Evolutionary conservation across 768 basidiomycete genomes (phyloP).

Genomic region (Fomitopsis pulvina): DNA sequence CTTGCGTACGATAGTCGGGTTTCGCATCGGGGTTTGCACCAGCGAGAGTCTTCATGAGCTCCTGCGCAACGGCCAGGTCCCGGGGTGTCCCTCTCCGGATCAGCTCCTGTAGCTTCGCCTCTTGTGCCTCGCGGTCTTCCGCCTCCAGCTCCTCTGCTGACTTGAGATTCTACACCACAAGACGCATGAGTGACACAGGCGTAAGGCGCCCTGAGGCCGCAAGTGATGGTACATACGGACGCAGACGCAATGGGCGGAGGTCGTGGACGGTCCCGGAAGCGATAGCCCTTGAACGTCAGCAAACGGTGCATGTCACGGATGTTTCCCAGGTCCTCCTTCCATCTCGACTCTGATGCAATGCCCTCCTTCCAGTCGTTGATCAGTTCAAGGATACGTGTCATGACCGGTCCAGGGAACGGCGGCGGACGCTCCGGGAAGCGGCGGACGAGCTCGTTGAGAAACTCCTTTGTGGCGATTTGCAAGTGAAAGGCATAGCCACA

Average conservation of each 20-base stretch:
- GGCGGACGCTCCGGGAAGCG: constrained; percentile 97
- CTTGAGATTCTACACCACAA: constrained; percentile 65
- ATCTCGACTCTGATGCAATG: constrained; percentile 81
- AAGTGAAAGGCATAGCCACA: constrained; percentile 98
- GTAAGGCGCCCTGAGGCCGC: background rate
- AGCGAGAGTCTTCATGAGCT: constrained; percentile 92
- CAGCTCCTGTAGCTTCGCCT: constrained; percentile 97
- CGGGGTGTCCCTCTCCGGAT: constrained; percentile 94
- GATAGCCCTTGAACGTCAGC: constrained; percentile 88
- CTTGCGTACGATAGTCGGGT: constrained; percentile 89
- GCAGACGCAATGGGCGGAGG: constrained; percentile 29
- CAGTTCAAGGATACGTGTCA: constrained; percentile 89
- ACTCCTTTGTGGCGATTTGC: constrained; percentile 95
- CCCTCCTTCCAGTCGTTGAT: constrained; percentile 94
- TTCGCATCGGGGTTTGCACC: constrained; percentile 94
- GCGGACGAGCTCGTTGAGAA: constrained; percentile 95
- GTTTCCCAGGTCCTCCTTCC: constrained; percentile 95
- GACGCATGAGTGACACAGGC: background rate
- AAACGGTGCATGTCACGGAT: constrained; percentile 97
- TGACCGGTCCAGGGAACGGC: constrained; percentile 89
- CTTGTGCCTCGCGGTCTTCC: constrained; percentile 92
- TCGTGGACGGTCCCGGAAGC: constrained; percentile 52
- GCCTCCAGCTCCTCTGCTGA: constrained; percentile 93
- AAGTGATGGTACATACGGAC: constrained; percentile 26
- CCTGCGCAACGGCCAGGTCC: constrained; percentile 92